These are phyloP conservation scores for Baeospora myosura DNA, from an alignment of 1,284 basidiomycete genomes.

Conservation along the genomic window DNA sequence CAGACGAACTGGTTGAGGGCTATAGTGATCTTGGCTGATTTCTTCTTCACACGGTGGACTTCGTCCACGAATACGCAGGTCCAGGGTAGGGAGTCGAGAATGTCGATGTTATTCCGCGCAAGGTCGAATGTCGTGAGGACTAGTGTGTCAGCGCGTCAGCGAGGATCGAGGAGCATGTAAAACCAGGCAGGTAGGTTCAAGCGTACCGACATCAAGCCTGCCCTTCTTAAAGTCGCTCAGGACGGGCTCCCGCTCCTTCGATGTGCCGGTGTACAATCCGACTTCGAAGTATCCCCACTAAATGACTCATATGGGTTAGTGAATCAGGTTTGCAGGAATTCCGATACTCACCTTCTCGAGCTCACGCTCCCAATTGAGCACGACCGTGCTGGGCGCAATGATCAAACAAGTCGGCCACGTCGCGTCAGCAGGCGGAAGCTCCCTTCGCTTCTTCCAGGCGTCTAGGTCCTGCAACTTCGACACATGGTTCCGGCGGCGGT, in stretches of 20 bases:
- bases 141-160: slow-evolving; percentile 21
- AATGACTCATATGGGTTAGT: slow-evolving; percentile 1
- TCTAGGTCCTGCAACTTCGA: slow-evolving; percentile 54
- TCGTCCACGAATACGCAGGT: slow-evolving; percentile 76
- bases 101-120: slow-evolving; percentile 58
- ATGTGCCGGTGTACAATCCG: slow-evolving; percentile 53
- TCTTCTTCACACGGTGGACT: slow-evolving; percentile 77
- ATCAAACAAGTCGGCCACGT: slow-evolving; percentile 79
- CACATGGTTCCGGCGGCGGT: slow-evolving; percentile 56
- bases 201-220: slow-evolving; percentile 64
- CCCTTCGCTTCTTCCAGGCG: slow-evolving; percentile 43
- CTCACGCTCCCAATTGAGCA: slow-evolving; percentile 78
- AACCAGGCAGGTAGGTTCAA: too few relatives aligned
- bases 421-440: slow-evolving; percentile 56
- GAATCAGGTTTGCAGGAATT: neutral
- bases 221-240: slow-evolving; percentile 68
- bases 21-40: slow-evolving; percentile 48
- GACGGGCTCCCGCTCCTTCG: slow-evolving; percentile 41
- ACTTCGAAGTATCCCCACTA: slow-evolving; percentile 82
- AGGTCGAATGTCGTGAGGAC: slow-evolving; percentile 70
- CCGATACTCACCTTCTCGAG: slow-evolving; percentile 43
- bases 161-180: too few relatives aligned
- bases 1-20: slow-evolving; percentile 64
- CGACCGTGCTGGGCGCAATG: slow-evolving; percentile 72
- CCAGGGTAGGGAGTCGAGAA: slow-evolving; percentile 58